These are phyloP conservation scores for Rhodotorula sp. DNA, from an alignment of 1,284 basidiomycete genomes.

Conservation along the genomic window DNA sequence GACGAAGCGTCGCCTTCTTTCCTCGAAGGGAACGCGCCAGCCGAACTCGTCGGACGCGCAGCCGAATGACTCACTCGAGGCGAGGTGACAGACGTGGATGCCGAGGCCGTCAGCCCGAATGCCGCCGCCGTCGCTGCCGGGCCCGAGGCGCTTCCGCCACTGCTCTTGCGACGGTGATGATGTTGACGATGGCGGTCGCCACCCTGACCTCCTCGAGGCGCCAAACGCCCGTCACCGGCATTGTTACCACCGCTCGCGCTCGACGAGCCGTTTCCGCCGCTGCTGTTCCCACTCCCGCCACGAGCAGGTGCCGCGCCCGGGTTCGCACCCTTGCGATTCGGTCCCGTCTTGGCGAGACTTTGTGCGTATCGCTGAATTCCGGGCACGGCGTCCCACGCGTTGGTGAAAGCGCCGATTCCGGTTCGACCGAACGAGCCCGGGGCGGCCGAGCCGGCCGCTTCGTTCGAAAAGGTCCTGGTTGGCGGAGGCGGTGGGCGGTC, in stretches of 20 bases:
- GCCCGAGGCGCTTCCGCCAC: conserved; percentile 4
- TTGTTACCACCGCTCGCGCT: conserved; percentile 5
- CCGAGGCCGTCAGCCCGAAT: background rate
- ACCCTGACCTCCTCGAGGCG: background rate
- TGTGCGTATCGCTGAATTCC: conserved; percentile 73
- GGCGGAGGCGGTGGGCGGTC: conserved; percentile 44
- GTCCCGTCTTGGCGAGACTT: conserved; percentile 56
- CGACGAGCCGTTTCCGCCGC: background rate
- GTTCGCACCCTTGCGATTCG: background rate
- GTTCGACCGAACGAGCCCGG: conserved; percentile 53
- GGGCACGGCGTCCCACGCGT: conserved; percentile 78
- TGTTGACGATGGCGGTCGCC: background rate
- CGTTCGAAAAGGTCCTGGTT: conserved; percentile 33
- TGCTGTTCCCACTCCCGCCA: background rate
- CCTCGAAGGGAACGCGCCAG: conserved; percentile 7
- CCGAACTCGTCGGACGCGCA: background rate
- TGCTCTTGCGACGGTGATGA: conserved; percentile 3
- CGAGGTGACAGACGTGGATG: background rate
- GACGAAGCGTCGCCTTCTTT: conserved; percentile 56
- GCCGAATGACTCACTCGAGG: background rate
- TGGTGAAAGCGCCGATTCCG: conserved; percentile 53
- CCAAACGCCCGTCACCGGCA: background rate
- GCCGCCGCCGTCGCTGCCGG: background rate
- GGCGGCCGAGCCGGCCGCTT: conserved; percentile 49
- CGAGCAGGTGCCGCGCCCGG: background rate